Base-by-base conservation (phyloP, 1,284 basidiomycete species). In the Trichosporon inkin region DNA sequence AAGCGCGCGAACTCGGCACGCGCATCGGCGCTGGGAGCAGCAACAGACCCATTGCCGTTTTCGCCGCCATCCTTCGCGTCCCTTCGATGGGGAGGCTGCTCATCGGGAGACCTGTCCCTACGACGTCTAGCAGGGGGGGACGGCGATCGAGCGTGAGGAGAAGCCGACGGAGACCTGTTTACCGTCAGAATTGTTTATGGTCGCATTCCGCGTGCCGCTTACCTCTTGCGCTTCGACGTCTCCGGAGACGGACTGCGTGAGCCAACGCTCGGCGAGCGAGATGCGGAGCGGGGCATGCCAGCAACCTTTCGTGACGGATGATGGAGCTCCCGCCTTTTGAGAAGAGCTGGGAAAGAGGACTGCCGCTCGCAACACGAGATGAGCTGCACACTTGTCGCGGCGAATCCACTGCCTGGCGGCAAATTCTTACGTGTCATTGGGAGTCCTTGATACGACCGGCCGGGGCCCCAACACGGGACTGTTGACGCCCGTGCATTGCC, bases 1-100 rank as follows among this genome's bases (percentile, higher is more conserved):
- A 92, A 82, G 77, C 91, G 92, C 3, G 88, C 84, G 71, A 92
- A 92, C 77, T 92, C 89, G 24, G 72, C 86, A 80, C 56, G 73
- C 2, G 88, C 85, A 70, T 89, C 87, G 63, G 61, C 69, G 64
- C 67, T 71, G 24, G 44, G 47, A 53, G 55, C 60, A 2, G 63
- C 68, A 4, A 67, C 62, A 0, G 66, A 64, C 6, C 65, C 81
- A 65, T 82, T 83, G 16, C 74, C 74, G 60, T 83, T 83, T 57
- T 83, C 79, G 28, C 55, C 53, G 5, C 36, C 60, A 13, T 53
- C 55, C 22, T 60, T 58, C 8, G 68, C 39, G 40, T 81, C 82
- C 41, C 24, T 32, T 14, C 44, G 44, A n/a, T 24, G 44, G 24
- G 44, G 44, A n/a, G 44, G 22, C 13, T 49, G 22, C 5, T 49